Evolutionary conservation across 2,329 filamentous ascomycete genomes (phyloP).

Genomic region (Trichoderma hamatum): DNA sequence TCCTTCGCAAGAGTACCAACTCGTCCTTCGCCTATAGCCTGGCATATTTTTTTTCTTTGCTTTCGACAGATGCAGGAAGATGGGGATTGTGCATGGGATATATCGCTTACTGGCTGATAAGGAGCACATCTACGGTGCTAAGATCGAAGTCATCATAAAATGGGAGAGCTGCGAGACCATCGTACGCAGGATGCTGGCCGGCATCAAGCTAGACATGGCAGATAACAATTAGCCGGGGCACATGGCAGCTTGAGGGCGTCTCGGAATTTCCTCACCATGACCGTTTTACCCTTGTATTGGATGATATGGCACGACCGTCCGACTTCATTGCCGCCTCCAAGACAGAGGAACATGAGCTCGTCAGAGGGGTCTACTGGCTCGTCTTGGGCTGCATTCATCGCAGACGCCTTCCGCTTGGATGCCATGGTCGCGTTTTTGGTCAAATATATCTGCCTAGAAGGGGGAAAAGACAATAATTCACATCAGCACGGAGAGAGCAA

Average conservation of each 20-base stretch:
- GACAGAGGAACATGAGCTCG: constrained; percentile 89
- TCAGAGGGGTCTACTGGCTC: constrained; percentile 92
- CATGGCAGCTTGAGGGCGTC: not conserved
- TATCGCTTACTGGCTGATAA: constrained; percentile 94
- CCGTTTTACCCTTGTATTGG: constrained; percentile 98
- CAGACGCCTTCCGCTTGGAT: constrained; percentile 86
- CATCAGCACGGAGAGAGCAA: constrained; percentile 9
- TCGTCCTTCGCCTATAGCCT: constrained; percentile 34
- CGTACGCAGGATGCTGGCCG: constrained; percentile 94
- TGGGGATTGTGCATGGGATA: constrained; percentile 11
- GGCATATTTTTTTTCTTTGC: not conserved
- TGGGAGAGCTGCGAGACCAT: constrained; percentile 87
- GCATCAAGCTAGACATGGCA: constrained; percentile 74
- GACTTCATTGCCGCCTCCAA: constrained; percentile 96
- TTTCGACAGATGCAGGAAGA: not conserved
- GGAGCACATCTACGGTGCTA: constrained; percentile 92
- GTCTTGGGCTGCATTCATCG: constrained; percentile 71
- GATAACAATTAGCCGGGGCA: not conserved
- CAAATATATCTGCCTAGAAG: constrained; percentile 13
- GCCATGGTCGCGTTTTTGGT: constrained; percentile 63
- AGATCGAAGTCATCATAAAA: constrained; percentile 99
- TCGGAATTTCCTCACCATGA: constrained; percentile 72
- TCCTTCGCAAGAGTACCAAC: constrained; percentile 31
- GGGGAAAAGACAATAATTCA: constrained; percentile 5
- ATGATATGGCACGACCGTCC: constrained; percentile 96